Base-by-base conservation (phyloP, 2,329 filamentous ascomycete species). In the Cytospora mali region DNA sequence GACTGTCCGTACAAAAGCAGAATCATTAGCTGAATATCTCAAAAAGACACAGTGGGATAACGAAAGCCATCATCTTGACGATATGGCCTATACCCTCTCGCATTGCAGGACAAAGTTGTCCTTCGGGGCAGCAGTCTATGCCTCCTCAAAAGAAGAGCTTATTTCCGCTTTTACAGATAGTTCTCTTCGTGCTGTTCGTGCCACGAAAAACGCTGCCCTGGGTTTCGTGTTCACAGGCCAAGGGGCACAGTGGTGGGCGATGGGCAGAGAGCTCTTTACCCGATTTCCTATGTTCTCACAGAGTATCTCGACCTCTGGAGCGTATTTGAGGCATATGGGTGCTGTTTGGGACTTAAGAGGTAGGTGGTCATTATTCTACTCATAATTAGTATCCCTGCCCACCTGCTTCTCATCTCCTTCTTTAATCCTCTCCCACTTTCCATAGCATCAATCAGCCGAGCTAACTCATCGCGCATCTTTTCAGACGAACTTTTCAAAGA, bases 381-480 rank as follows among this genome's bases (percentile, higher is more conserved):
- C n/a, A n/a, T n/a, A n/a, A n/a, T n/a, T n/a, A n/a, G n/a, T n/a
- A n/a, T n/a, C n/a, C n/a, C n/a, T n/a, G n/a, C n/a, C n/a, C n/a
- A n/a, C n/a, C n/a, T n/a, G n/a, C n/a, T n/a, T n/a, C n/a, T n/a
- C n/a, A n/a, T n/a, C n/a, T n/a, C n/a, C n/a, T n/a, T n/a, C n/a
- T n/a, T n/a, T n/a, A n/a, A n/a, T n/a, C n/a, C n/a, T n/a, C n/a
- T n/a, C n/a, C n/a, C n/a, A n/a, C n/a, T n/a, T 80, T 77, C 28
- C 79, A 77, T 23, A 78, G 75, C 50, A 77, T 79, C 16, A 82
- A 81, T 73, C 35, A 62, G 66, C 10, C 68, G 71, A 5, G 73
- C n/a, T n/a, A 74, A 61, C 69, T 75, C 1, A 23, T 62, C 6
- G 28, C 58, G 28, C n/a, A n/a, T n/a, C n/a, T n/a, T n/a, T n/a